Percentiles rank a stretch among this genome's conserved stretches.
These are phyloP conservation scores for Triglochin maritima DNA, from an alignment of 106 monocot species.

Conservation along the genomic window DNA sequence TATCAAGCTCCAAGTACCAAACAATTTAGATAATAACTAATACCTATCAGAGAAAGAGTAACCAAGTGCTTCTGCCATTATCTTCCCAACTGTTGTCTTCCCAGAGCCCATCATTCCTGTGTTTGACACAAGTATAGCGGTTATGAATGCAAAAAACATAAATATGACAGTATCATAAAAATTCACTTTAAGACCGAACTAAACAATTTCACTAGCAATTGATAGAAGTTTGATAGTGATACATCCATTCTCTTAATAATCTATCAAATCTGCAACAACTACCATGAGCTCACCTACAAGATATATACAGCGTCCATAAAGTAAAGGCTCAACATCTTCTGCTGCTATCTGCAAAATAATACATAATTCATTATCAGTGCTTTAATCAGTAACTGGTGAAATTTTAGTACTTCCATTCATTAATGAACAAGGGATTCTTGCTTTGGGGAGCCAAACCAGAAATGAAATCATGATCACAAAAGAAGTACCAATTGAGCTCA, in stretches of 20 bases:
- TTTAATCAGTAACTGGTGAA: not conserved
- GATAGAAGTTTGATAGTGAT: not conserved
- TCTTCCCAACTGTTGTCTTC: constrained; percentile 82
- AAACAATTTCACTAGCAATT: not conserved
- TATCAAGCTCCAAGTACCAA: not conserved
- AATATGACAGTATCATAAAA: not conserved
- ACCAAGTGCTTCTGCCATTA: constrained; percentile 76
- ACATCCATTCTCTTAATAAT: not conserved
- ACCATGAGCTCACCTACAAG: constrained; percentile 38
- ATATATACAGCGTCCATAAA: constrained; percentile 41
- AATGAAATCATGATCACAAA: not conserved
- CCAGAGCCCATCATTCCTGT: constrained; percentile 99
- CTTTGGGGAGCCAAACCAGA: not conserved
- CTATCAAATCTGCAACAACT: not conserved
- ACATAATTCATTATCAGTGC: too few species aligned
- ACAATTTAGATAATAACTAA: not conserved
- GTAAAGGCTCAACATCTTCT: constrained; percentile 24
- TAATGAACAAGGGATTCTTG: not conserved
- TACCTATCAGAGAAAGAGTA: constrained; percentile 92
- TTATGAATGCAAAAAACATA: not conserved
- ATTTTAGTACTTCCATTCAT: too few species aligned
- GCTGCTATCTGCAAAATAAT: constrained; percentile 34
- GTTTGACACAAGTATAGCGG: not conserved
- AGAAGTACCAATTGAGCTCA: not conserved
- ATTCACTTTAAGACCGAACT: too few species aligned